Base-by-base conservation (phyloP, 441 rosid genomes). In the Populus hybrid region DNA sequence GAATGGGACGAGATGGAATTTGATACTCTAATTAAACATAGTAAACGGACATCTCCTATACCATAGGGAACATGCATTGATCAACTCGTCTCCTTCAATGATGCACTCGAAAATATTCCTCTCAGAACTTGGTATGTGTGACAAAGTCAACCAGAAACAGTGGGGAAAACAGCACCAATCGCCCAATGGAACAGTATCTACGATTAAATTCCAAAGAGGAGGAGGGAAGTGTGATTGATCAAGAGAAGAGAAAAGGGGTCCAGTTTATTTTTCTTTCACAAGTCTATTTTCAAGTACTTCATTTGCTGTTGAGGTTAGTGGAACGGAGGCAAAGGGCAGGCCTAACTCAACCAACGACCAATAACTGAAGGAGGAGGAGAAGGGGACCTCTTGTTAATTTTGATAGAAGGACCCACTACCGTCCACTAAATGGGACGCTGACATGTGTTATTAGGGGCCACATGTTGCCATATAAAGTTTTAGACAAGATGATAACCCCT, bases 301-400 rank as follows among this genome's bases (percentile, higher is more conserved):
- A 74, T 66, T 81, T 76, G 72, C 69, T 23, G 76, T 31, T 28
- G 23, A 64, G 81, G 64, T 71, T 53, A 2, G 69, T 72, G 79
- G 79, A 53, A 40, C n/a, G 29, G 21, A 72, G 69, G 38, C 82
- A 75, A 35, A 67, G 21, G 26, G 78, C 85, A 78, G 72, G 18
- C 76, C 61, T 29, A 68, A 76, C 63, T 67, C 71, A 76, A 81
- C 80, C 79, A 78, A 78, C 83, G 76, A 77, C 78, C 63, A 69
- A 7, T 78, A 80, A 76, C 80, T 28, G 85, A 69, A 50, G 78
- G 78, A 68, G 73, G 29, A 28, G 29, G 3, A 28, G 29, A 28
- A 28, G 29, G 3, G 29, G 29, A 28, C 29, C 29, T 28, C 68
- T 50, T 64, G 68, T 28, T 36, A 36, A 9, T 9, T 36, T 36